A percentile compares a stretch with the other conserved stretches of the same genome.
Evolutionary conservation across 2,329 filamentous ascomycete species (phyloP).

Genomic region (Penicillium oxalicum): DNA sequence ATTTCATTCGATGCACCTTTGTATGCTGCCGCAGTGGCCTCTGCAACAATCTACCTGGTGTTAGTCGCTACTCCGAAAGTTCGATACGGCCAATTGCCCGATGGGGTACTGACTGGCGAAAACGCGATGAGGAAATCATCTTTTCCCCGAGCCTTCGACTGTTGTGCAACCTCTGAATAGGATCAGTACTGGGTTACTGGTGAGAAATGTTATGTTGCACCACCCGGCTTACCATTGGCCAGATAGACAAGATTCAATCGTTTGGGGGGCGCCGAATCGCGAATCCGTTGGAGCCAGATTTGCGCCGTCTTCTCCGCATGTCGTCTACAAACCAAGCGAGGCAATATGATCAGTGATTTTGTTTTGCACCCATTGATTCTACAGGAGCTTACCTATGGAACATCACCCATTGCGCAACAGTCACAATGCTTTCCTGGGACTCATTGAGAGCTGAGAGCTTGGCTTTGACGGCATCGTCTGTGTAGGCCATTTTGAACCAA

Average conservation of each 20-base stretch:
- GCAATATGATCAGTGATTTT: conserved; percentile 10
- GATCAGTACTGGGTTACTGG: conserved; percentile 24
- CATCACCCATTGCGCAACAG: conserved; percentile 98
- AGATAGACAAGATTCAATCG: conserved; percentile 88
- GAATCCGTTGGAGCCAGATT: conserved; percentile 84
- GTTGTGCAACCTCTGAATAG: conserved; percentile 78
- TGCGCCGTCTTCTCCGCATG: conserved; percentile 88
- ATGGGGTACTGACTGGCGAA: conserved; percentile 54
- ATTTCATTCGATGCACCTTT: conserved; percentile 81
- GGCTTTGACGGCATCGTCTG: conserved; percentile 87
- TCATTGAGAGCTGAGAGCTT: conserved; percentile 95
- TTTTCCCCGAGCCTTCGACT: conserved; percentile 87
- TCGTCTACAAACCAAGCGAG: conserved; percentile 53
- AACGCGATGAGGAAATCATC: conserved; percentile 90
- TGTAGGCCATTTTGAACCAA: conserved; percentile 70
- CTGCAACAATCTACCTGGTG: conserved; percentile 62
- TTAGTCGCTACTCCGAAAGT: conserved; percentile 16
- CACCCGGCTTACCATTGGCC: conserved; percentile 65
- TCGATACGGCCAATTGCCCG: background rate
- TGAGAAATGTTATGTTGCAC: no score
- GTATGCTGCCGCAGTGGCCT: conserved; percentile 85
- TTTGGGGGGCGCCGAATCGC: conserved; percentile 79
- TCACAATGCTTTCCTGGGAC: conserved; percentile 93
- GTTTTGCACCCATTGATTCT: conserved; percentile 10
- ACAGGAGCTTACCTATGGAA: conserved; percentile 71